Base-by-base conservation (phyloP, 1,284 basidiomycete species). In the Tilletia walkeri region DNA sequence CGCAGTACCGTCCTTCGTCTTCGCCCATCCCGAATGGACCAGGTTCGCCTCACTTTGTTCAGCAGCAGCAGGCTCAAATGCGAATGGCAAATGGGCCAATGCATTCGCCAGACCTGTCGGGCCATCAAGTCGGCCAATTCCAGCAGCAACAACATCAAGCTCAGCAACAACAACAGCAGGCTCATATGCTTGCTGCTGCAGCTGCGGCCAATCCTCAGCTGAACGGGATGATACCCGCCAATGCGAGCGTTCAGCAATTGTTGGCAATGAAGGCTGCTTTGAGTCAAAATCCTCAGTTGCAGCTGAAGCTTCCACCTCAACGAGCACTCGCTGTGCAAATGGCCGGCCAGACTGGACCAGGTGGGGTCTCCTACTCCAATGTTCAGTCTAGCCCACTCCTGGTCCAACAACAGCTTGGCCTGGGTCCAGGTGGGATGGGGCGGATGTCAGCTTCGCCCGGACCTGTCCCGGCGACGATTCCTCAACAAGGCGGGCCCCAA, bases 241-340 rank as follows among this genome's bases (percentile, higher is more conserved):
- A 69, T 65, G 68, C 59, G 38, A 63, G 48, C 14, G 59, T 65
- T n/a, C 54, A 61, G 38, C 68, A 69, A 38, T n/a, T 69, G 36
- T 34, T 66, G 7, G 68, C 68, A 7, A 69, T 69, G 53, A 69
- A 69, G 45, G 53, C 68, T 18, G 68, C 68, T 9, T 20, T 69
- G 34, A 56, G 48, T 45, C 54, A 54, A 56, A 69, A 65, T 65
- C 56, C 56, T 18, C 48, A 63, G n/a, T 20, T 69, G 20, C 68
- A 69, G 45, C 54, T 69, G 10, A 69, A 69, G 36, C 20, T 69
- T 5, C 68, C 59, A 20, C 68, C 68, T 18, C 48, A 69, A 14
- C 59, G 68, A 65, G 68, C 68, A 12, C 48, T 69, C 34, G 59
- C 34, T 7, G 48, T 56, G 36, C 18, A 24, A 34, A 50, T 67